Evolutionary conservation across 495 filamentous ascomycete genomes (phyloP), one percentile per base, ranked within the genome.

Genomic region (Aspergillus baeticus): DNA sequence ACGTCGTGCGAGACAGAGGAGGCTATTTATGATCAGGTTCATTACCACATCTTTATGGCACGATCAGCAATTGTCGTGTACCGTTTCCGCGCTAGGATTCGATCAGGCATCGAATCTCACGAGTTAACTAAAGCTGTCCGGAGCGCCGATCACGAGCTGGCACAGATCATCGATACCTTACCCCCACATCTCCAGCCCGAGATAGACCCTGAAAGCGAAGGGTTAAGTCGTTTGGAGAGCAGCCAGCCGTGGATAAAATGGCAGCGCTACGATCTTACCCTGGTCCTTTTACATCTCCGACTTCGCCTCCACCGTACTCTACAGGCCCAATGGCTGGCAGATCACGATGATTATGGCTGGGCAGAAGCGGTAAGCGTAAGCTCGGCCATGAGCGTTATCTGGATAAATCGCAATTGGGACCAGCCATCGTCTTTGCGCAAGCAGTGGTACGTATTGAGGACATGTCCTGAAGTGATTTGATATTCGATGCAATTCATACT

Each of bases 381-480:
- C n/a, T 49, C 46, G 11, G 46, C 23, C 10, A 49, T 49, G 46
- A 49, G 46, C 6, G 46, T 49, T 20, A 36, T 49, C 5, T 49
- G 46, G 46, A 49, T 49, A 2, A 49, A 49, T 29, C 46, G 46
- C 4, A 49, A 49, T 13, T 49, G 46, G 46, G 46, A 49, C 46
- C 46, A 49, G 31, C 46, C 46, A n/a, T 11, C 46, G 10, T 49
- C 46, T 11, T 34, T 49, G 46, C 26, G 46, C 3, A 49, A 49
- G 20, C 46, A 49, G 15, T 49, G 46, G 46, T 49, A 35, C 26
- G 17, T 22, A 26, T 45, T 4, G 8, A 29, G 8, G 4, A 29
- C 26, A 29, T n/a, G n/a, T n/a, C n/a, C n/a, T n/a, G n/a, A n/a
- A n/a, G n/a, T n/a, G 26, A 8, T 29, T 29, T 29, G 26, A 3